These are phyloP conservation scores for Suillus weaverae DNA, from an alignment of 768 basidiomycete genomes.

Conservation along the genomic window DNA sequence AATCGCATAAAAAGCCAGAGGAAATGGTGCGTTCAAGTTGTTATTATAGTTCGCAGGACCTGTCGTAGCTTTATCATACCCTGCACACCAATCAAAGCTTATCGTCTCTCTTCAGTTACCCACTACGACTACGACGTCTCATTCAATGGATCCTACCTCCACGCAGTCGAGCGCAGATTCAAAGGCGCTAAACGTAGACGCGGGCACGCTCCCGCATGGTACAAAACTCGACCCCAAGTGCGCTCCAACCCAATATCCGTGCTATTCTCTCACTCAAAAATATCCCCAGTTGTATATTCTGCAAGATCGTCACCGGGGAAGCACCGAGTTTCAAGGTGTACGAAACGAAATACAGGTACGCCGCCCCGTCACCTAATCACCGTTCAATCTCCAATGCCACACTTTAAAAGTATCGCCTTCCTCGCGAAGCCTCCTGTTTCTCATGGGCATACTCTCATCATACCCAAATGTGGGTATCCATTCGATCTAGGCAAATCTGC, in stretches of 20 bases:
- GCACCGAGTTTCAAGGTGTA: conserved; percentile 40
- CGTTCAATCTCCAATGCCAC: not conserved
- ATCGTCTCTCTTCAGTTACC: not conserved
- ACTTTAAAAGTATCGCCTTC: conserved; percentile 36
- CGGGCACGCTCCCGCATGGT: not conserved
- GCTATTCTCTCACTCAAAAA: not conserved
- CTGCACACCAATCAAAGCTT: not conserved
- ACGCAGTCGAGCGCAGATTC: not conserved
- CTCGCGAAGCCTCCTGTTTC: conserved; percentile 46
- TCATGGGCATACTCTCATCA: conserved; percentile 46
- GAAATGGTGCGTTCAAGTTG: not conserved
- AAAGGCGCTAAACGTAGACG: not conserved
- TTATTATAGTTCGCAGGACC: not conserved
- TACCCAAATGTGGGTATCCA: conserved; percentile 40
- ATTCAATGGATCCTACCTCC: not conserved
- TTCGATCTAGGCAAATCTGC: not conserved
- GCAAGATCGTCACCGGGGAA: conserved; percentile 24
- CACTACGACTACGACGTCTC: not conserved
- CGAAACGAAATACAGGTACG: conserved; percentile 40
- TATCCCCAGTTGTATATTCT: conserved; percentile 1
- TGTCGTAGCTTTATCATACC: not conserved
- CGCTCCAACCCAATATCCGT: not conserved
- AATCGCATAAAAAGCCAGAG: not conserved
- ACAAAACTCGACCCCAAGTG: not conserved
- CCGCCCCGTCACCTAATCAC: not conserved